phyloP scores from a whole-genome alignment of 1,284 basidiomycete species.

The Hemileia vastatrix region DNA sequence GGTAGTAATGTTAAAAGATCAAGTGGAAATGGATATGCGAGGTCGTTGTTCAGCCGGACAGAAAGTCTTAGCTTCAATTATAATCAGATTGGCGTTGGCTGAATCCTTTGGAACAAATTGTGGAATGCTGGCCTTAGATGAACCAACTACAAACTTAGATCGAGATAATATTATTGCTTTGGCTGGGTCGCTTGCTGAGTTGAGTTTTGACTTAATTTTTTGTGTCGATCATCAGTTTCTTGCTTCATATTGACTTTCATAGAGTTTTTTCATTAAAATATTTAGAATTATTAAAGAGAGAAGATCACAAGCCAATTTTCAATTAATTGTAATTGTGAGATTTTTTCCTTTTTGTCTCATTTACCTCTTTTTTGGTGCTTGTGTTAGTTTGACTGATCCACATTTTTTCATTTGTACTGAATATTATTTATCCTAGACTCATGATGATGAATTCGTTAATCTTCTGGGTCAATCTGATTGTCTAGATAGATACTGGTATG shows the following conservation, averaged over 20 bases:
- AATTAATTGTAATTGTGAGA: conserved; percentile 74
- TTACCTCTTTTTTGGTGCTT: neutral
- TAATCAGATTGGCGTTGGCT: conserved; percentile 92
- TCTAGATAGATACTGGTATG: conserved; percentile 24
- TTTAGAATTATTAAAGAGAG: conserved; percentile 81
- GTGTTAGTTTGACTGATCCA: neutral
- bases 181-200: conserved; percentile 79
- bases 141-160: conserved; percentile 96
- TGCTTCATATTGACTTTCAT: neutral
- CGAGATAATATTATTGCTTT: conserved; percentile 92
- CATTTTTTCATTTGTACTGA: neutral
- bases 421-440: conserved; percentile 42
- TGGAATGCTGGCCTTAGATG: conserved; percentile 92
- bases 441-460: conserved; percentile 77
- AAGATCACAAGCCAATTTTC: conserved; percentile 80
- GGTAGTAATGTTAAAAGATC: conserved; percentile 98
- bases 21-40: conserved; percentile 99
- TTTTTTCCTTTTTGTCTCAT: conserved; percentile 46
- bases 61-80: conserved; percentile 98
- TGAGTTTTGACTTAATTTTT: conserved; percentile 47
- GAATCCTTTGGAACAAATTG: conserved; percentile 97
- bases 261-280: conserved; percentile 18
- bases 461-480: conserved; percentile 19
- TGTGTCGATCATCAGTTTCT: neutral
- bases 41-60: conserved; percentile 96